Percentiles rank a stretch among this genome's conserved stretches.
Conservation (phyloP, 768 basidiomycete species). For the Amanita brunnescens region DNA sequence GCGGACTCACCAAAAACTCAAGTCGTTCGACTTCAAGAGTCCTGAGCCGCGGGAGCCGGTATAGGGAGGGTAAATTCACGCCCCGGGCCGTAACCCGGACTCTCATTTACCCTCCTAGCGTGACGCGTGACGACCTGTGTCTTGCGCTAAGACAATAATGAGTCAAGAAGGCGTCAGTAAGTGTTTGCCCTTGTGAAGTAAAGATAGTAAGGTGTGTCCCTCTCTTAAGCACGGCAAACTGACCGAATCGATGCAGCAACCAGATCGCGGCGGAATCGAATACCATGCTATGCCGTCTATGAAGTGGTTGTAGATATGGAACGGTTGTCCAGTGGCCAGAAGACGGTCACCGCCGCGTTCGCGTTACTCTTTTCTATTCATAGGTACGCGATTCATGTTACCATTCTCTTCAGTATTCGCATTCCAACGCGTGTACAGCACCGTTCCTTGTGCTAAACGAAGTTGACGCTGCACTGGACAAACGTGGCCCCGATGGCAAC, state of each 20-base stretch:
- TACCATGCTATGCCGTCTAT: slow-evolving; percentile 99
- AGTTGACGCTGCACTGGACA: slow-evolving; percentile 95
- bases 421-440: slow-evolving; percentile 34
- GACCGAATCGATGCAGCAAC: slow-evolving; percentile 17
- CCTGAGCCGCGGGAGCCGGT: too few relatives aligned
- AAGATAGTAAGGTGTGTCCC: slow-evolving; percentile 78
- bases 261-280: slow-evolving; percentile 60
- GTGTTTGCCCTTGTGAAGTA: too few relatives aligned
- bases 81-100: too few relatives aligned
- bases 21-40: too few relatives aligned
- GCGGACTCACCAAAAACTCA: too few relatives aligned
- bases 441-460: slow-evolving; percentile 99
- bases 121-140: too few relatives aligned
- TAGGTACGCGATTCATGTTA: slow-evolving; percentile 41
- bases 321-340: slow-evolving; percentile 95
- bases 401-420: neutral
- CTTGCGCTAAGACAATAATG: too few relatives aligned
- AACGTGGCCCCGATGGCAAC: slow-evolving; percentile 94
- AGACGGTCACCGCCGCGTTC: slow-evolving; percentile 94
- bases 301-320: slow-evolving; percentile 99
- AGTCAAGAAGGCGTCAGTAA: too few relatives aligned
- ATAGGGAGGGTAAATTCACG: too few relatives aligned
- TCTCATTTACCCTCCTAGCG: too few relatives aligned
- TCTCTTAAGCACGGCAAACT: neutral
- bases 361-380: slow-evolving; percentile 96